Evolutionary conservation across 805 yeast genomes (phyloP).

Genomic region (Starmerella etchellsii): DNA sequence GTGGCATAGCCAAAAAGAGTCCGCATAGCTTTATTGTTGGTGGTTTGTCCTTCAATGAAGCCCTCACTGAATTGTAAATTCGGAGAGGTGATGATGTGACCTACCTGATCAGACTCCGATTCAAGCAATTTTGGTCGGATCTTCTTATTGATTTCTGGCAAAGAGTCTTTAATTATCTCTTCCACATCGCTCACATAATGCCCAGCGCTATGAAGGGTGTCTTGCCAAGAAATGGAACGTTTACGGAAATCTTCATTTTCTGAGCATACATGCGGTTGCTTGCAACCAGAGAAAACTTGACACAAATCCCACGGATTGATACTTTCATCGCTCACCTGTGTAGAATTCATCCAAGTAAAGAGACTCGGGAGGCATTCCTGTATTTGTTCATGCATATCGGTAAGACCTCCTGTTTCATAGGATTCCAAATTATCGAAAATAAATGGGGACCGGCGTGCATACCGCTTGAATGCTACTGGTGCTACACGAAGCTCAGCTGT

Average conservation of each 20-base stretch:
- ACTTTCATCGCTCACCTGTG: background rate
- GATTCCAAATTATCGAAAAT: slow-evolving; percentile 33
- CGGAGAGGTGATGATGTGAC: background rate
- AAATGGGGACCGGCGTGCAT: slow-evolving; percentile 34
- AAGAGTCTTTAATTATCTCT: background rate
- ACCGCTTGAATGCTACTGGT: slow-evolving; percentile 24
- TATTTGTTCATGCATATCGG: slow-evolving; percentile 34
- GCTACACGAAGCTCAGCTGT: slow-evolving; percentile 34
- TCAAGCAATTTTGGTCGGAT: background rate
- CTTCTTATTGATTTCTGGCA: background rate
- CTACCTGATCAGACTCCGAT: background rate
- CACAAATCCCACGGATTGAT: background rate
- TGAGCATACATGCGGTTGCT: slow-evolving; percentile 27
- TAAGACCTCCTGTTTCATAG: slow-evolving; percentile 42
- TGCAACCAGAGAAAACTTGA: background rate
- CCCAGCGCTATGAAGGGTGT: background rate
- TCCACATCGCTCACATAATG: background rate
- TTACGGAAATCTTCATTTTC: background rate
- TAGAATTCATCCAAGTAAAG: slow-evolving; percentile 32
- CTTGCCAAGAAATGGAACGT: background rate
- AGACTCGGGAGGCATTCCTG: slow-evolving; percentile 31
- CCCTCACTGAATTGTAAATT: no score
- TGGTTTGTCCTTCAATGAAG: background rate
- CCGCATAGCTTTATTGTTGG: background rate
- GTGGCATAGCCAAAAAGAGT: slow-evolving; percentile 13